Evolutionary conservation across 495 filamentous ascomycete species (phyloP).

Genomic region (Lasiosphaeris hirsuta): DNA sequence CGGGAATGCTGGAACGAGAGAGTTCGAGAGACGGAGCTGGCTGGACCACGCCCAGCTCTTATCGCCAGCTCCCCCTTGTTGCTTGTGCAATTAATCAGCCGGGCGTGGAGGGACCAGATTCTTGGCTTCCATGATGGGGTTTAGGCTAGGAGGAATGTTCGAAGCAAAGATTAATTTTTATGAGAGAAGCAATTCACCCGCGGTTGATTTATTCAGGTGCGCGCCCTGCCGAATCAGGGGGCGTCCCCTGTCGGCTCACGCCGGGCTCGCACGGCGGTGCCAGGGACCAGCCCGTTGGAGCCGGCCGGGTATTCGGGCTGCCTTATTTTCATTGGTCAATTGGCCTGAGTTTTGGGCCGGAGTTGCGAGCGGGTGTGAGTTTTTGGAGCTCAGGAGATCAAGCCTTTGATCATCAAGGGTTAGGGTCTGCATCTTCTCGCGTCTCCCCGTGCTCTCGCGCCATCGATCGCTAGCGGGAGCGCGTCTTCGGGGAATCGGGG

Average conservation of each 20-base stretch:
- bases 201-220: neutral
- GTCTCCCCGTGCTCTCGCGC: neutral
- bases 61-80: too few relatives aligned
- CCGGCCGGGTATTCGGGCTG: neutral
- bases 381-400: too few relatives aligned
- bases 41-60: too few relatives aligned
- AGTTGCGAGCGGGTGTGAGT: too few relatives aligned
- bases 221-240: too few relatives aligned
- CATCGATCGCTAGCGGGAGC: neutral
- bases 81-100: too few relatives aligned
- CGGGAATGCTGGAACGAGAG: neutral
- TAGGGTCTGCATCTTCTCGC: neutral
- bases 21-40: neutral
- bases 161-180: constrained; percentile 5
- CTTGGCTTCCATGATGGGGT: neutral
- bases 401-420: too few relatives aligned
- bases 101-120: neutral
- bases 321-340: neutral
- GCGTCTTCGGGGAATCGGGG: neutral
- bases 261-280: neutral
- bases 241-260: neutral
- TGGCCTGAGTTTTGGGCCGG: neutral
- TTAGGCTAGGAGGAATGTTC: neutral
- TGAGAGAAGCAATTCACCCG: neutral
- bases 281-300: neutral